These are phyloP conservation scores for Magnolia sinica DNA, from an alignment of 164 flowering plant genomes.

Conservation along the genomic window DNA sequence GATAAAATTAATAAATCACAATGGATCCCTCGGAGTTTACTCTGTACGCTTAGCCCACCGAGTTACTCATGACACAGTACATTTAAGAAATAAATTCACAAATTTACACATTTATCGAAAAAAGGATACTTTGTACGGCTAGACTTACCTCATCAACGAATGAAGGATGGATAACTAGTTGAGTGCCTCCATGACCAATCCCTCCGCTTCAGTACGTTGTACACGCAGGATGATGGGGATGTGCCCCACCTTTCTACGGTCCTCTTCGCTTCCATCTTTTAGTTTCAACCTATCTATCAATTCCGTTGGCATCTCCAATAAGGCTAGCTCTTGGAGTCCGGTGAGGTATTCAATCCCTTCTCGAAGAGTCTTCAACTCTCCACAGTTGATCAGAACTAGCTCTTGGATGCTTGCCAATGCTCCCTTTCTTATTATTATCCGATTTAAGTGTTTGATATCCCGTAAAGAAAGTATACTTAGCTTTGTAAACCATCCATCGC, in stretches of 20 bases:
- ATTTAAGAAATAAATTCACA: too few species aligned
- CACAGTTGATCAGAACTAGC: constrained; percentile 22
- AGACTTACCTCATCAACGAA: too few species aligned
- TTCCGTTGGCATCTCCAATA: constrained; percentile 36
- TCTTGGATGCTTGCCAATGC: constrained; percentile 28
- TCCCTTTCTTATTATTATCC: constrained; percentile 25
- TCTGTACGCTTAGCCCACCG: too few species aligned
- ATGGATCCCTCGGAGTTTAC: too few species aligned
- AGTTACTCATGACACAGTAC: too few species aligned
- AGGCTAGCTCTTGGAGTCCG: constrained; percentile 23
- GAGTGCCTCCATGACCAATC: neutral
- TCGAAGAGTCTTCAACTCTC: constrained; percentile 25
- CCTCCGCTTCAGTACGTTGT: neutral
- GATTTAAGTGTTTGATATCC: constrained; percentile 16
- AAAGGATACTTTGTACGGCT: too few species aligned
- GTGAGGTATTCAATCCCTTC: constrained; percentile 33
- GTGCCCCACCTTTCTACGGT: constrained; percentile 12
- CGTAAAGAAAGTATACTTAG: constrained; percentile 26
- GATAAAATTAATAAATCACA: too few species aligned
- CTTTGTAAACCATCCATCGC: constrained; percentile 24
- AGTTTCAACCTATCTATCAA: constrained; percentile 15
- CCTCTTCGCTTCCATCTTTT: constrained; percentile 3
- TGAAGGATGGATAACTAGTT: too few species aligned
- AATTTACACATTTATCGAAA: too few species aligned
- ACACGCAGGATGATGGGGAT: constrained; percentile 16